phyloP scores from a whole-genome alignment of 2,329 filamentous ascomycete species.

The Phyllosticta citribraziliensis region DNA sequence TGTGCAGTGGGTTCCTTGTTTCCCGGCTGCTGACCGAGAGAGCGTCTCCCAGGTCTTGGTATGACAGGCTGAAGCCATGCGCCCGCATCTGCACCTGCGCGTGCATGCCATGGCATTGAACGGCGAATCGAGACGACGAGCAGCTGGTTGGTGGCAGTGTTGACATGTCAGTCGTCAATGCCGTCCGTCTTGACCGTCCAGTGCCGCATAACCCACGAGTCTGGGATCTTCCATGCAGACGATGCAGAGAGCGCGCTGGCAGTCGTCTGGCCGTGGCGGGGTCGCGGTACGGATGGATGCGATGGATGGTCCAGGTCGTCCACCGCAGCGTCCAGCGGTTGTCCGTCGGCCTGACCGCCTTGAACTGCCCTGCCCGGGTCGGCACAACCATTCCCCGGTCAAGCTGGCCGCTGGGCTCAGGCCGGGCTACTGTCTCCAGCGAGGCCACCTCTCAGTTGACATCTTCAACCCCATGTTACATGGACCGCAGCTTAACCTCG shows the following conservation, averaged over 20 bases:
- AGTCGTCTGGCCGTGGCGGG: background rate
- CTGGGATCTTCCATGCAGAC: background rate
- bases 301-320: background rate
- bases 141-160: background rate
- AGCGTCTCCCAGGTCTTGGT: conserved; percentile 1
- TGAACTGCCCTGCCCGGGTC: background rate
- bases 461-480: conserved; percentile 1
- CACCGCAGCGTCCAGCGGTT: background rate
- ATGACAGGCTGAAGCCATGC: conserved; percentile 8
- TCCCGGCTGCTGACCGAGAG: background rate
- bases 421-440: background rate
- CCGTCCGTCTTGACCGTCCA: conserved; percentile 6
- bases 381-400: background rate
- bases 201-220: background rate
- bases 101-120: conserved; percentile 2
- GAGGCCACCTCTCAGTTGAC: conserved; percentile 1
- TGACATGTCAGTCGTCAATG: background rate
- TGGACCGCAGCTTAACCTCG: conserved; percentile 1
- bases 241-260: background rate
- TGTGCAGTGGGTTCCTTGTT: background rate
- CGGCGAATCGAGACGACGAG: background rate
- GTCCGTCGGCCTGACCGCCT: background rate
- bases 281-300: background rate
- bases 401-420: background rate
- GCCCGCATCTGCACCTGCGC: conserved; percentile 8